These are phyloP conservation scores for Pulveroboletus sp. DNA, from an alignment of 768 basidiomycete genomes.

Conservation along the genomic window DNA sequence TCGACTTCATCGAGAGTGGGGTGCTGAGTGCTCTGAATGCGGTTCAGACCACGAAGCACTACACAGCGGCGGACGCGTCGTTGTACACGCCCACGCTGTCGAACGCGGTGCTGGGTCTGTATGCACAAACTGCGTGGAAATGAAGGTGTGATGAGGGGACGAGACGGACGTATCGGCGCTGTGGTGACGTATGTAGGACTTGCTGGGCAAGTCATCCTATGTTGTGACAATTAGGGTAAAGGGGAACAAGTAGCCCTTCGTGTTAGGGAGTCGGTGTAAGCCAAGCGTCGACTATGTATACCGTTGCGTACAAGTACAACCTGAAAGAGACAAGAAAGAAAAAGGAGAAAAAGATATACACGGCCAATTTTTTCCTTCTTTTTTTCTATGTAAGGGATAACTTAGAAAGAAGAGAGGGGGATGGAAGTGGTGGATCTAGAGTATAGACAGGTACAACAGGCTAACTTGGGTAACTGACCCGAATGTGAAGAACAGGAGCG, in stretches of 20 bases:
- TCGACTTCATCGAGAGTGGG: conserved; percentile 57
- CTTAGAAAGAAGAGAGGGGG: conserved; percentile 4
- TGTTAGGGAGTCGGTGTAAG: background rate
- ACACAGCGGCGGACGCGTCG: conserved; percentile 46
- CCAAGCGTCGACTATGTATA: background rate
- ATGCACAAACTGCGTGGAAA: conserved; percentile 34
- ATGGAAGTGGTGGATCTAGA: background rate
- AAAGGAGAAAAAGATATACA: background rate
- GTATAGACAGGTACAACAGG: background rate
- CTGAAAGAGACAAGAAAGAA: background rate
- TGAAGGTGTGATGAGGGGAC: conserved; percentile 11
- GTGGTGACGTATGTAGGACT: no score
- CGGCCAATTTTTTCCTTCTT: background rate
- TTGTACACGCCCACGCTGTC: conserved; percentile 48
- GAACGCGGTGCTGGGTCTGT: conserved; percentile 36
- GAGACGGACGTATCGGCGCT: background rate
- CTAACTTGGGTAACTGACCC: background rate
- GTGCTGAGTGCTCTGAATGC: conserved; percentile 52
- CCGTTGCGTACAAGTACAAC: background rate
- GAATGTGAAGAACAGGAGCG: background rate
- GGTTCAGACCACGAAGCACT: conserved; percentile 47
- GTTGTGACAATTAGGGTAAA: no score
- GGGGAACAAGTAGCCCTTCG: no score
- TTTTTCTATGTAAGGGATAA: conserved; percentile 16
- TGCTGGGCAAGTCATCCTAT: no score